A percentile compares a stretch with the other conserved stretches of the same genome.
Conservation (phyloP, 768 basidiomycete species). For the Lyophyllum shimeji region DNA sequence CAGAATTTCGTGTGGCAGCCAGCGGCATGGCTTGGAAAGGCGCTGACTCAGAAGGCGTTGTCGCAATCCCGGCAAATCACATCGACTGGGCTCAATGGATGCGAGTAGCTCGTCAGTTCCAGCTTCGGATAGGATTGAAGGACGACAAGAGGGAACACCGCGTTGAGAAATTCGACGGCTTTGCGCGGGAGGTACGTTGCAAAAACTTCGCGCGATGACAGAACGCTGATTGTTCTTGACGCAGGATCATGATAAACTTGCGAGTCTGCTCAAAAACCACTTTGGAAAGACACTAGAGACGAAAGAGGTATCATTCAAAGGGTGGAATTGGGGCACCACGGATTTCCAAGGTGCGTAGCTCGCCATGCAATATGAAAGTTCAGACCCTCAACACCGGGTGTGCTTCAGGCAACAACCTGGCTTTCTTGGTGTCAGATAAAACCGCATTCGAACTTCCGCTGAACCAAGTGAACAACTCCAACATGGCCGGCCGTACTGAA, state of each 20-base stretch:
- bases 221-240: neutral
- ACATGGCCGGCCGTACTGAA: slow-evolving; percentile 95
- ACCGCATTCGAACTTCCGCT: slow-evolving; percentile 90
- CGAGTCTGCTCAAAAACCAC: slow-evolving; percentile 78
- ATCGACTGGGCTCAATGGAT: slow-evolving; percentile 92
- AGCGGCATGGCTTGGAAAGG: slow-evolving; percentile 97
- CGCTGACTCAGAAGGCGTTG: slow-evolving; percentile 60
- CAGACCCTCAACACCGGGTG: neutral
- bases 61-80: slow-evolving; percentile 64
- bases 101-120: slow-evolving; percentile 89
- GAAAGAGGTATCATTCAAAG: slow-evolving; percentile 86
- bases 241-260: slow-evolving; percentile 90
- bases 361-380: neutral
- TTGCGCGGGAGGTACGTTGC: slow-evolving; percentile 75
- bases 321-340: slow-evolving; percentile 98
- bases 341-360: slow-evolving; percentile 79
- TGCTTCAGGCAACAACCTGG: slow-evolving; percentile 78
- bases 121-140: slow-evolving; percentile 75
- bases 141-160: slow-evolving; percentile 56
- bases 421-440: slow-evolving; percentile 86
- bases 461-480: slow-evolving; percentile 88
- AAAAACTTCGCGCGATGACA: neutral
- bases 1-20: slow-evolving; percentile 84
- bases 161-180: slow-evolving; percentile 90
- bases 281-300: slow-evolving; percentile 84